Evolutionary conservation across 768 basidiomycete genomes (phyloP), one percentile per base, ranked within the genome.

Genomic region (Pisolithus marmoratus): DNA sequence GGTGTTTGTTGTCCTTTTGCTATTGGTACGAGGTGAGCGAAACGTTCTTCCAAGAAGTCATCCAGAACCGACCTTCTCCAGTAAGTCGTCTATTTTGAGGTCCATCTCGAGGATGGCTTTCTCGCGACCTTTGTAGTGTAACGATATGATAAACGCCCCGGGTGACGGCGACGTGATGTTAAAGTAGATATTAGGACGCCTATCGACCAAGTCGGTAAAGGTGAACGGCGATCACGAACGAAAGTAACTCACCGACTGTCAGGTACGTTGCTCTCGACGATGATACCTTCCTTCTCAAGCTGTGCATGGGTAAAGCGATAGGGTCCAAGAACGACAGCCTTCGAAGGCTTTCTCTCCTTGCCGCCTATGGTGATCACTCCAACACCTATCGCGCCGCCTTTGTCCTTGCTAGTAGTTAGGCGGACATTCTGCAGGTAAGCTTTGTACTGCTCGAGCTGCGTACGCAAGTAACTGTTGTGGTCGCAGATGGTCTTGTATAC

Each of bases 71-170:
- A 93, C 94, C 87, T 97, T 97, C 71, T 98, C 95, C 64, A 97
- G 72, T 56, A 98, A 70, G 71, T 99, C 95, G 69, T 99, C 95
- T 60, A 98, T 96, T 75, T 97, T 97, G 49, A 98, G 80, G 72
- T 96, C 94, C 96, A 98, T 98, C 78, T 99, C 96, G 36, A 98
- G 80, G 60, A 99, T 98, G 17, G 96, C 95, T 74, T 97, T 97
- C 64, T 99, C 96, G 19, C 96, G 83, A 38, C 96, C 96, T 70
- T 96, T 97, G 75, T 98, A 99, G 70, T 98, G 95, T 48, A 99
- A 76, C 4, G 95, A 96, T 58, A 99, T 99, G 68, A 99, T 94
- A 70, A 97, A 99, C 8, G 96, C 96, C 44, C 96, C 96, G 0
- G 96, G 95, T 8, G 92, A 90, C 2, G 96, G 96, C 31, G 94